A percentile compares a stretch with the other conserved stretches of the same genome.
These are phyloP conservation scores for Ramularia endophylla DNA, from an alignment of 2,329 filamentous ascomycete genomes.

Conservation along the genomic window DNA sequence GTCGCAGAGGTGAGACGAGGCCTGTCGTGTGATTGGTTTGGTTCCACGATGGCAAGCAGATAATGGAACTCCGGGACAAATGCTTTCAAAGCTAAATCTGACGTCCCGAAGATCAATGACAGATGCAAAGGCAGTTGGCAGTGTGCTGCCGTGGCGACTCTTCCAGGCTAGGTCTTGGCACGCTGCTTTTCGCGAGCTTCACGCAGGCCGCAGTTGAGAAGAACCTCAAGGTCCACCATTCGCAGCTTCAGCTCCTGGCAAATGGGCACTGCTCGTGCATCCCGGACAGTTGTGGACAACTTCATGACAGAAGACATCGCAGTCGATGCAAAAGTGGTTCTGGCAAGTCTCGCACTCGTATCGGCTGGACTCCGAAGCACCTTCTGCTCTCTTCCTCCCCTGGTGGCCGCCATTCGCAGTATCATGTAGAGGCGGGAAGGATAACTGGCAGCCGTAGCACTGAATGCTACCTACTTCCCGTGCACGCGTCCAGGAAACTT, in stretches of 20 bases:
- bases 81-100: too few species aligned
- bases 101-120: too few species aligned
- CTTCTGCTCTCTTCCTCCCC: conserved; percentile 24
- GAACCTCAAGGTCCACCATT: too few species aligned
- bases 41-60: too few species aligned
- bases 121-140: too few species aligned
- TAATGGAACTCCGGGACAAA: too few species aligned
- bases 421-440: conserved; percentile 54
- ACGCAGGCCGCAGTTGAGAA: too few species aligned
- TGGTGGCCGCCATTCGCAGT: conserved; percentile 16
- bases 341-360: conserved; percentile 86
- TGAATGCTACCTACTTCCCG: conserved; percentile 39
- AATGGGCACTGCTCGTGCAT: conserved; percentile 52
- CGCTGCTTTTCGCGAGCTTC: too few species aligned
- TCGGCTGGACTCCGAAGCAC: conserved; percentile 76
- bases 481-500: conserved; percentile 78
- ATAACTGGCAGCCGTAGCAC: conserved; percentile 72
- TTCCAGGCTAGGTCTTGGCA: too few species aligned
- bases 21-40: too few species aligned
- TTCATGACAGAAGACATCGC: conserved; percentile 92
- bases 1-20: too few species aligned
- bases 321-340: conserved; percentile 96
- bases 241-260: conserved; percentile 20
- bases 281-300: conserved; percentile 94
- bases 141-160: too few species aligned